These are phyloP conservation scores for Hypoxylon rickii DNA, from an alignment of 495 filamentous ascomycete species.

Conservation along the genomic window DNA sequence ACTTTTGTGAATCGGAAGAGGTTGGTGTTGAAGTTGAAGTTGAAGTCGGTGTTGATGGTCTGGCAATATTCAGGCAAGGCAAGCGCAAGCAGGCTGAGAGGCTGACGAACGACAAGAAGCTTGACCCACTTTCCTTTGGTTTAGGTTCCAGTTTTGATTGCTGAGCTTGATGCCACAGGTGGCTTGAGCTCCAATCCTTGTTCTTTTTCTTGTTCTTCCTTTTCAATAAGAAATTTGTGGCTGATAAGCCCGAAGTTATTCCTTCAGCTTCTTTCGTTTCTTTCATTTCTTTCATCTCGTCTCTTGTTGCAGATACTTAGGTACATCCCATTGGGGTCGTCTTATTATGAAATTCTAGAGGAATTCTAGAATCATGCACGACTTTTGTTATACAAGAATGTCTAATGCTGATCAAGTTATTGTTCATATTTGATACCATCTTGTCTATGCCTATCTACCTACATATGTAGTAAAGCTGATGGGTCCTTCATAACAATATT, in stretches of 20 bases:
- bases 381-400: no score
- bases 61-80: conserved; percentile 32
- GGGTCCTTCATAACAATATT: conserved; percentile 3
- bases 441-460: no score
- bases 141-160: background rate
- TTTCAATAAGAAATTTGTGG: background rate
- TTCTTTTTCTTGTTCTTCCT: no score
- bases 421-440: no score
- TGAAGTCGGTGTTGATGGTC: conserved; percentile 18
- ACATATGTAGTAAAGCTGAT: conserved; percentile 2
- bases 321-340: no score
- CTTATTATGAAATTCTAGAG: no score
- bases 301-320: no score
- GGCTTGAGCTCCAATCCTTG: conserved; percentile 22
- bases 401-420: no score
- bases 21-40: conserved; percentile 1
- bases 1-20: background rate
- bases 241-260: background rate
- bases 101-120: conserved; percentile 44
- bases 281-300: background rate
- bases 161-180: conserved; percentile 23
- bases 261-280: background rate
- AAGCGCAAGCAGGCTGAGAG: conserved; percentile 50
- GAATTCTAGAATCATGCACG: background rate
- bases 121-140: conserved; percentile 20